phyloP scores from a whole-genome alignment of 2,329 filamentous ascomycete genomes.

The Cladosporium phlei region DNA sequence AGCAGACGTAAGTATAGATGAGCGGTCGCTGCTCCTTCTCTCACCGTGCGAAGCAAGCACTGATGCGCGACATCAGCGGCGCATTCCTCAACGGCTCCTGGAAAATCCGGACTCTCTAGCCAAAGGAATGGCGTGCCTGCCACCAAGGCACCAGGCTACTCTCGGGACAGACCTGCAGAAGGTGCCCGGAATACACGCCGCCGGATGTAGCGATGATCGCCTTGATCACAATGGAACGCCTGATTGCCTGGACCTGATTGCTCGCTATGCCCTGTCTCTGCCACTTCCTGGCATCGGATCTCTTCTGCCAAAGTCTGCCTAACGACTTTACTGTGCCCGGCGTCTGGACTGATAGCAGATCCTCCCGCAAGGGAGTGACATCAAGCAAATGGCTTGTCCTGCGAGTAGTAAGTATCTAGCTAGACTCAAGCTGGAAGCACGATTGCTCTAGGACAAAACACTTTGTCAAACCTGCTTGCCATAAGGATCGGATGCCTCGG shows the following conservation, averaged over 20 bases:
- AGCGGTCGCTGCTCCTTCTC: conserved; percentile 6
- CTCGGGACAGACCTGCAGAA: conserved; percentile 3
- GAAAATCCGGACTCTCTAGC: background rate
- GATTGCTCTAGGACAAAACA: too few relatives aligned
- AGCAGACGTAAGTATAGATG: conserved; percentile 31
- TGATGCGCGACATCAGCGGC: conserved; percentile 11
- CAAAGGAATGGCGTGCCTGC: conserved; percentile 6
- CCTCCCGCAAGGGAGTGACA: conserved; percentile 1
- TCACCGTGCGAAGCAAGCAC: conserved; percentile 4
- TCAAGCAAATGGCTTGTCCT: conserved; percentile 9
- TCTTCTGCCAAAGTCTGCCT: background rate
- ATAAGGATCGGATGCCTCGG: too few relatives aligned
- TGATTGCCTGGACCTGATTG: background rate
- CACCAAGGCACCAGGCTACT: background rate
- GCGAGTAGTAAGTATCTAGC: conserved; percentile 10
- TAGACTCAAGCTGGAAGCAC: background rate
- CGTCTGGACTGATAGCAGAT: conserved; percentile 2
- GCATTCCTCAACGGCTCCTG: conserved; percentile 3
- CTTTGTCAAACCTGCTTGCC: too few relatives aligned
- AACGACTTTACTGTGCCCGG: background rate
- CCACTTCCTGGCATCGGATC: background rate
- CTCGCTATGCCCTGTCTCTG: background rate
- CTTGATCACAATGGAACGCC: background rate
- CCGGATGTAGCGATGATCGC: background rate
- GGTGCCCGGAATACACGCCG: conserved; percentile 6